Evolutionary conservation across 306 rosid species (phyloP).

Genomic region (Pterocarpus santalinus): DNA sequence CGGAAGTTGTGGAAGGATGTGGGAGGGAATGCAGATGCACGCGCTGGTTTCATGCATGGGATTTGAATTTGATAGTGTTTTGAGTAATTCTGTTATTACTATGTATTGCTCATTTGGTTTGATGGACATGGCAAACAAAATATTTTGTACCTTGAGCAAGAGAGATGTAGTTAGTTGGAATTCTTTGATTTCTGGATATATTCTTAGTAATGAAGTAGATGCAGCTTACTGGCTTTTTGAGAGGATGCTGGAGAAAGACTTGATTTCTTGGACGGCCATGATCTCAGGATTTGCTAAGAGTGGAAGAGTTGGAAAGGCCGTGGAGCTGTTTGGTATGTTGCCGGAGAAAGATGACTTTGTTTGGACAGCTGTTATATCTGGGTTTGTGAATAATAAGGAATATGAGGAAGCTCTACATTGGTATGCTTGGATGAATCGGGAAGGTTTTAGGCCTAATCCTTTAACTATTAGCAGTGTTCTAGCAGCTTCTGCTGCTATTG

Average conservation of each 20-base stretch:
- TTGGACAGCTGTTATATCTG: conserved; percentile 89
- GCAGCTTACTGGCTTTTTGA: conserved; percentile 65
- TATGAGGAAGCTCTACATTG: conserved; percentile 71
- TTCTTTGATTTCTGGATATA: conserved; percentile 76
- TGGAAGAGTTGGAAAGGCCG: conserved; percentile 66
- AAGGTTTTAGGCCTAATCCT: conserved; percentile 62
- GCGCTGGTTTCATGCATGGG: conserved; percentile 69
- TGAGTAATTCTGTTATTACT: conserved; percentile 67
- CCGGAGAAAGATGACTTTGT: conserved; percentile 76
- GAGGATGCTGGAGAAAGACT: conserved; percentile 71
- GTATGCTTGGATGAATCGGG: conserved; percentile 69
- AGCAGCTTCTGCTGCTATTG: conserved; percentile 78
- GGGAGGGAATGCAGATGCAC: conserved; percentile 81
- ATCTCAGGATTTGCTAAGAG: conserved; percentile 65
- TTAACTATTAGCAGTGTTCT: conserved; percentile 74
- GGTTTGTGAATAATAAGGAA: conserved; percentile 71
- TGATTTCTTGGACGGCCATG: conserved; percentile 80
- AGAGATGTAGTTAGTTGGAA: conserved; percentile 80
- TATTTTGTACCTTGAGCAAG: conserved; percentile 56
- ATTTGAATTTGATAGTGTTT: conserved; percentile 65
- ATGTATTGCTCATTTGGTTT: conserved; percentile 72
- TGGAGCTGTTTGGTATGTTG: conserved; percentile 65
- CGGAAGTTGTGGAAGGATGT: conserved; percentile 56
- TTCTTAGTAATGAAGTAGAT: conserved; percentile 61
- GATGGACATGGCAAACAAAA: conserved; percentile 58